Base-by-base conservation (phyloP, 257 asterid genomes). In the Nicotiana undulata region DNA sequence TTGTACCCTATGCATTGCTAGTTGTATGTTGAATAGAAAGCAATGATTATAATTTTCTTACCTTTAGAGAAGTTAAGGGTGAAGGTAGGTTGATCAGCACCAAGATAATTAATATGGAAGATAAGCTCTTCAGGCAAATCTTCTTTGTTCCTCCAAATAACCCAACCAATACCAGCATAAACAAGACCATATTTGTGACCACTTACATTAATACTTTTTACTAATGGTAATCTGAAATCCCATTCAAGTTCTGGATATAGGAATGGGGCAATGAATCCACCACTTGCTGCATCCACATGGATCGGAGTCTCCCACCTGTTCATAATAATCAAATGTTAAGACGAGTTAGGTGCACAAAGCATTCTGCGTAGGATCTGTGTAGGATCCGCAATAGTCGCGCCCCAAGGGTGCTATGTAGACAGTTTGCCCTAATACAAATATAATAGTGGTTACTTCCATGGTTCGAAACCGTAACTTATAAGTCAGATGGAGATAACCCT, bases 91-190 rank as follows among this genome's bases (percentile, higher is more conserved):
- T 84, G 87, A 81, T 84, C 85, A 63, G 87, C 81, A 37, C 88
- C 88, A 40, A 85, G 88, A 60, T 85, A 85, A 65, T 83, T 83
- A 64, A 83, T 83, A 22, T 83, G 85, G 44, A 83, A 83, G 15
- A 83, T 83, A 77, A 85, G 88, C 6, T 85, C 88, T 28, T 85
- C 88, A 20, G 88, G 88, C 70, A 85, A 79, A 26, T 85, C 86
- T 15, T 82, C 84, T 67, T 85, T 85, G 84, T 18, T 85, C 29
- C 86, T 85, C 88, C 88, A 85, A 70, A 85, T 80, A 17, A 76
- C 86, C 86, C 88, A 85, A 12, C 88, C 88, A 61, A 85, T 85
- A 22, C 88, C 88, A 15, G 88, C 88, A 53, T 85, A 85, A 4
- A 83, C 85, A 79, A 83, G 85, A 11, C 85, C 85, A 78, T 83